Evolutionary conservation across 2,329 filamentous ascomycete genomes (phyloP), one percentile per base, ranked within the genome.

Genomic region (Chaetomium strumarium): DNA sequence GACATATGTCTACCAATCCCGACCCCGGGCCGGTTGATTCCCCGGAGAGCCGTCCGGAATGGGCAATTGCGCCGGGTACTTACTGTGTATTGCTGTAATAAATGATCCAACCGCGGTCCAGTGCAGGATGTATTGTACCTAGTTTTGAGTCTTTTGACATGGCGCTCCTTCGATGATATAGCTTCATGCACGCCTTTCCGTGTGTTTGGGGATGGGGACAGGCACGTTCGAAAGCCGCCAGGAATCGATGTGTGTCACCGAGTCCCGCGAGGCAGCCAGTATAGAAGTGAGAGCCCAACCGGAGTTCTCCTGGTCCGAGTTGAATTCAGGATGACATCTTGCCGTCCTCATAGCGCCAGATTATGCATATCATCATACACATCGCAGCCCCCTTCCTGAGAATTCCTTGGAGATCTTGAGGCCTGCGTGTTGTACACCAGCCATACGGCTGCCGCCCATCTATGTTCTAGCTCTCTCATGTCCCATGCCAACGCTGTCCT

Each of bases 321-420:
- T 55, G 49, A 34, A 51, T 52, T 52, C 13, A 30, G 20, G 42
- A 36, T 42, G 46, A 53, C 19, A 33, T 37, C 14, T 40, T 34
- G 46, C 34, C 39, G 24, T 24, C 39, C 50, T 39, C 42, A 36
- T 44, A 39, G 43, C 51, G 51, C 54, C 54, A 51, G 44, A 51
- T 44, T 36, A 52, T 53, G 44, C 51, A 51, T 49, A 29, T 38
- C 43, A 49, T 52, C 46, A 51, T 55, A 50, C 46, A 55, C 49
- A 43, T 37, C 12, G 42, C 46, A 16, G 24, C 37, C 45, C 30
- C 29, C 14, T 47, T 16, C 42, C 41, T 46, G 41, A 50, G 37
- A 46, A 43, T 12, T 10, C 31, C 24, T 40, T 36, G 40, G 30
- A 50, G 14, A 17, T 47, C 30, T 31, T 44, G 39, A 19, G 36